Conservation (phyloP, 2,329 filamentous ascomycete genomes). For the Cladophialophora immunda region DNA sequence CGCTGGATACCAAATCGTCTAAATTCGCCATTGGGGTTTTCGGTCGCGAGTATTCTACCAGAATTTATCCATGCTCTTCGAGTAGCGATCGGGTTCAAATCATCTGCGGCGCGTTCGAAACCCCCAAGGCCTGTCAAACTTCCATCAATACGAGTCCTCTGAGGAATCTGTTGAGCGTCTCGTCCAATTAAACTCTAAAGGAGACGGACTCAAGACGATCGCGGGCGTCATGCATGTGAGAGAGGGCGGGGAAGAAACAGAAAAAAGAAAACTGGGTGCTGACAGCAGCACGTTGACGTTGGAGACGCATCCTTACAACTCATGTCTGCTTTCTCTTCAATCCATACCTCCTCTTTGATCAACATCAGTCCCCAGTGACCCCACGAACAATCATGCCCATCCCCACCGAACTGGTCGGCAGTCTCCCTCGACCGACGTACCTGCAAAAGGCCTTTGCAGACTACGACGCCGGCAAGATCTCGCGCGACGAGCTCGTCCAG, state of each 20-base stretch:
- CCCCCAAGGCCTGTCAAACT: too few relatives aligned
- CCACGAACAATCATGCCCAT: conserved; percentile 28
- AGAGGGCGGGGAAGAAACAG: not conserved
- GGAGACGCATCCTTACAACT: not conserved
- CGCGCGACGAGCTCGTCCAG: conserved; percentile 40
- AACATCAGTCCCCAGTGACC: too few relatives aligned
- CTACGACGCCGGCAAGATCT: conserved; percentile 43
- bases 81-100: too few relatives aligned
- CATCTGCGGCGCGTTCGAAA: too few relatives aligned
- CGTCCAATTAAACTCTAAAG: not conserved
- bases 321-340: not conserved
- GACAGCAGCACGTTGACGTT: too few relatives aligned
- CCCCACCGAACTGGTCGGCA: conserved; percentile 38
- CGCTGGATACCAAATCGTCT: too few relatives aligned
- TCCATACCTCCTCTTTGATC: not conserved
- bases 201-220: not conserved
- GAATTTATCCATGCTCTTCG: too few relatives aligned
- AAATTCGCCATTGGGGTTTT: too few relatives aligned
- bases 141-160: too few relatives aligned
- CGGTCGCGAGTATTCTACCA: too few relatives aligned
- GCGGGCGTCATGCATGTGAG: not conserved
- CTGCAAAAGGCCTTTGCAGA: conserved; percentile 33
- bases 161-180: too few relatives aligned
- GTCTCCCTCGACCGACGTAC: conserved; percentile 32
- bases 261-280: not conserved